Conservation (phyloP, 164 flowering plant species). For the Sextonia rubra region DNA sequence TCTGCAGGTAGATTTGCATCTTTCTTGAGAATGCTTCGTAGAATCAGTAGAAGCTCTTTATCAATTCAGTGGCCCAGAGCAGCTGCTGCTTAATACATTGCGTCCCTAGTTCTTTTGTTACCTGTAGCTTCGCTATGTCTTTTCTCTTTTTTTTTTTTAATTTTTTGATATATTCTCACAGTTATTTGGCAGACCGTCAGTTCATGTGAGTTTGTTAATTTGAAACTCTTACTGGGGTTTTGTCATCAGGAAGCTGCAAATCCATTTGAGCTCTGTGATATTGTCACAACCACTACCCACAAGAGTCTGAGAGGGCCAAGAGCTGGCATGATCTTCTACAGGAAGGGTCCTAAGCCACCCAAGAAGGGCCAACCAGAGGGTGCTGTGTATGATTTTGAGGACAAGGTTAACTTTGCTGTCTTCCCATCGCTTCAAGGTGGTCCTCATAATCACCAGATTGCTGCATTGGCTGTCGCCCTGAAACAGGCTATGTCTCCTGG, state of each 20-base stretch:
- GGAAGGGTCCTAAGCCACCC: constrained; percentile 96
- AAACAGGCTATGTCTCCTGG: constrained; percentile 82
- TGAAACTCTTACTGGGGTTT: not conserved
- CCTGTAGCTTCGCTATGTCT: not conserved
- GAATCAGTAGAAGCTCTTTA: not conserved
- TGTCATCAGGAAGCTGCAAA: constrained; percentile 80
- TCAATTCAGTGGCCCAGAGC: not conserved
- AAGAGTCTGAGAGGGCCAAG: constrained; percentile 98
- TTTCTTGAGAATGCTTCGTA: not conserved
- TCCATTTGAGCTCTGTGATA: constrained; percentile 92
- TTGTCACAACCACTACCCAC: constrained; percentile 99
- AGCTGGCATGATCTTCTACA: constrained; percentile 99
- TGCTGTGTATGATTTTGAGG: constrained; percentile 94
- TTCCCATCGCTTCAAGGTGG: constrained; percentile 99
- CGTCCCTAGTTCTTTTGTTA: not conserved
- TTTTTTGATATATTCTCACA: too few relatives aligned
- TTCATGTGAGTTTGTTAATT: not conserved
- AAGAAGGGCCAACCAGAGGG: constrained; percentile 98
- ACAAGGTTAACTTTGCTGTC: constrained; percentile 93
- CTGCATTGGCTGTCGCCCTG: constrained; percentile 95
- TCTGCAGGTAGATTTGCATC: not conserved
- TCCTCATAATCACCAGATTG: constrained; percentile 99
- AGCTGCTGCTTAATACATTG: not conserved
- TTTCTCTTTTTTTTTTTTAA: too few relatives aligned
- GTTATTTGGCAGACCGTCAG: not conserved